Evolutionary conservation across 768 basidiomycete genomes (phyloP).

Genomic region (Cystobasidium tubakii): DNA sequence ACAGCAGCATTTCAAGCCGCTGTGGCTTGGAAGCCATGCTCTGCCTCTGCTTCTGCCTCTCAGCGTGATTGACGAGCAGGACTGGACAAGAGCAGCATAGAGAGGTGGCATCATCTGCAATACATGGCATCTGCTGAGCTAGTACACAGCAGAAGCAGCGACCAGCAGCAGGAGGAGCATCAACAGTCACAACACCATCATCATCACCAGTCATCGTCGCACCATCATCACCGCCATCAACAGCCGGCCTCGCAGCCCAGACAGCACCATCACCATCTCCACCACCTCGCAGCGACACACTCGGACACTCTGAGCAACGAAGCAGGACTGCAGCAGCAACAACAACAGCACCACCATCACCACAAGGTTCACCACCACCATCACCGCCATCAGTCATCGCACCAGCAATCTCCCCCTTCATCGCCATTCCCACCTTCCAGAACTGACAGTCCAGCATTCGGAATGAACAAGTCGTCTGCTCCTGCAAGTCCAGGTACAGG

Average conservation of each 20-base stretch:
- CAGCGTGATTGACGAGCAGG: background rate
- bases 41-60: background rate
- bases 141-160: background rate
- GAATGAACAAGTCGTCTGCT: conserved; percentile 4
- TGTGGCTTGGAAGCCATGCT: background rate
- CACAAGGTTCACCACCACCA: background rate
- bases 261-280: too few relatives aligned
- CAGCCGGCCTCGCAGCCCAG: too few relatives aligned
- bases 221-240: background rate
- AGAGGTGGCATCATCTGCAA: background rate
- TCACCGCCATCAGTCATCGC: background rate
- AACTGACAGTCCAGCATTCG: background rate
- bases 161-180: background rate
- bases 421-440: background rate
- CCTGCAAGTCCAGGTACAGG: background rate
- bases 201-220: background rate
- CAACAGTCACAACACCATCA: background rate
- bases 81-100: background rate
- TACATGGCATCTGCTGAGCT: conserved; percentile 1
- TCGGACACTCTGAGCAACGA: too few relatives aligned
- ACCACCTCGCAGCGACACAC: too few relatives aligned
- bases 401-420: background rate
- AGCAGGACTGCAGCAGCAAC: conserved; percentile 2
- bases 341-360: conserved; percentile 5
- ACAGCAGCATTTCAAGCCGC: too few relatives aligned